Conservation (phyloP, 192 early-diverging fungal species). For the Physocladia obscura region DNA sequence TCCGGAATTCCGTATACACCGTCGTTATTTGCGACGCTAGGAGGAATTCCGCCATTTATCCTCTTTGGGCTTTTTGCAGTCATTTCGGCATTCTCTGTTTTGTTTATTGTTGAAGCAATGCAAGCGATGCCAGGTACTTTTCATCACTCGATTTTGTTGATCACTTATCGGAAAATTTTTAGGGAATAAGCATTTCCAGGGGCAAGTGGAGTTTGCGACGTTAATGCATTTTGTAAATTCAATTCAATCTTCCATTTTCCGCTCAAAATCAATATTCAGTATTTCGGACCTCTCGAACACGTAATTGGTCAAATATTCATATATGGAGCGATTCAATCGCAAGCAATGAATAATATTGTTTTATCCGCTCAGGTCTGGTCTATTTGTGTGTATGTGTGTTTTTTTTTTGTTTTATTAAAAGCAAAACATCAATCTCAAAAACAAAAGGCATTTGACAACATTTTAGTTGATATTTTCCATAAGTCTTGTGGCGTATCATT, state of each 20-base stretch:
- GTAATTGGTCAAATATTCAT: constrained; percentile 50
- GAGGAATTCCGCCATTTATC: constrained; percentile 37
- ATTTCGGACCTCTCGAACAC: constrained; percentile 46
- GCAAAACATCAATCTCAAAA: not conserved
- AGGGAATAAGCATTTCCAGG: constrained; percentile 17
- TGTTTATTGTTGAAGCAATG: constrained; percentile 62
- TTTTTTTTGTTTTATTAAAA: not conserved
- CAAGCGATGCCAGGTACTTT: constrained; percentile 53
- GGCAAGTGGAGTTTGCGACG: constrained; percentile 10
- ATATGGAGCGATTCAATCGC: constrained; percentile 50
- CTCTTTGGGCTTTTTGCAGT: constrained; percentile 42
- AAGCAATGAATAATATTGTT: constrained; percentile 51
- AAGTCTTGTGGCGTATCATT: constrained; percentile 50
- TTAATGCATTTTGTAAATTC: constrained; percentile 14
- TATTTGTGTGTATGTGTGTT: not conserved
- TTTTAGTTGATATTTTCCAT: constrained; percentile 54
- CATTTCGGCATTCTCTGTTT: constrained; percentile 41
- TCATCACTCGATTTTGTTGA: not conserved
- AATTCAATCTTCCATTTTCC: constrained; percentile 56
- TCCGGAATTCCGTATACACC: constrained; percentile 49
- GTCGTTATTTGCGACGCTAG: constrained; percentile 40
- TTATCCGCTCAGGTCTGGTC: constrained; percentile 41
- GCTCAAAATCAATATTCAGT: constrained; percentile 60
- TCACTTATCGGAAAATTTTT: not conserved
- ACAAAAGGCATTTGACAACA: constrained; percentile 48